Conservation (phyloP, 306 rosid species). For the Cicer pinnatifidum region DNA sequence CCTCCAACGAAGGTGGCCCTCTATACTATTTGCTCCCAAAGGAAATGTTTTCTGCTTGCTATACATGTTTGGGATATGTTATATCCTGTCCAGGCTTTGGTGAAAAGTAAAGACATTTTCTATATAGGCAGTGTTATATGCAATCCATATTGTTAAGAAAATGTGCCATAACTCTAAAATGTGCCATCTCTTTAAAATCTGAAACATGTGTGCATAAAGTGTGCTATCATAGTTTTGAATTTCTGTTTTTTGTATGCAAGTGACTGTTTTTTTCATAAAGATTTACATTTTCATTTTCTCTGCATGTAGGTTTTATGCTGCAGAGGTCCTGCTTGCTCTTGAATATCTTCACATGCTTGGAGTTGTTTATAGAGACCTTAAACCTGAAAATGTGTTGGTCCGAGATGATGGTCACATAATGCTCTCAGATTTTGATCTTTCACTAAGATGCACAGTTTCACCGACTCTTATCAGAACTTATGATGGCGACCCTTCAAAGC, state of each 20-base stretch:
- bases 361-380: slow-evolving; percentile 94
- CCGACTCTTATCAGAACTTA: slow-evolving; percentile 78
- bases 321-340: slow-evolving; percentile 93
- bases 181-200: background rate
- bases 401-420: slow-evolving; percentile 99
- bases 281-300: slow-evolving; percentile 36
- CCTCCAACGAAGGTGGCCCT: no score
- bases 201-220: background rate
- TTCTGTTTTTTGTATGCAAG: background rate
- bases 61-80: no score
- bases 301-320: slow-evolving; percentile 86
- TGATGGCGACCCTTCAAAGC: slow-evolving; percentile 83
- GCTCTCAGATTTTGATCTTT: slow-evolving; percentile 98
- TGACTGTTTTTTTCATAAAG: background rate
- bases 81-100: no score
- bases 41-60: no score
- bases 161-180: background rate
- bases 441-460: slow-evolving; percentile 85
- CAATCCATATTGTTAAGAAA: background rate
- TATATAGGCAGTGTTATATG: background rate
- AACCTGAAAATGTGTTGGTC: slow-evolving; percentile 96
- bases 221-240: background rate
- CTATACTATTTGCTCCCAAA: no score
- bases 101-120: background rate
- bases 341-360: slow-evolving; percentile 99